Evolutionary conservation across 179 eudicot genomes (phyloP), one percentile per base, ranked within the genome.

Genomic region (Carnegiea gigantea): DNA sequence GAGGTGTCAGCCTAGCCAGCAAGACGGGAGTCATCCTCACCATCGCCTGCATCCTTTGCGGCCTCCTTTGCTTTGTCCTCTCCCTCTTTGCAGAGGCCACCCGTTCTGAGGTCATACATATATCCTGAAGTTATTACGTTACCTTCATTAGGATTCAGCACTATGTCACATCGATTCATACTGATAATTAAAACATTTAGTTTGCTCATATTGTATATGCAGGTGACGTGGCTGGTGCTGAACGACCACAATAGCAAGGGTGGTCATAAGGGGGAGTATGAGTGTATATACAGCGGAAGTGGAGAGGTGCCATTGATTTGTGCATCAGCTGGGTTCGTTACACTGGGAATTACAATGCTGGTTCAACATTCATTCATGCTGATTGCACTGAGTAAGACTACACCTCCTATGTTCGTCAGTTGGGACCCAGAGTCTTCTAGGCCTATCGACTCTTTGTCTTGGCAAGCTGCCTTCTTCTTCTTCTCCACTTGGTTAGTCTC

Each of bases 391-490:
- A 89, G 86, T 23, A 89, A 90, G 82, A 87, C 98, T 24, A 78
- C 87, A 0, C 90, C 95, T 18, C 89, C 91, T 1, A 73, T 85
- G 5, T 86, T 78, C 4, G 85, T 91, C 14, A 82, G 86, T 53
- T 94, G 92, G 94, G 94, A 94, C 73, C 91, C 91, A 11, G 79
- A 89, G 10, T 73, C 84, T 43, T 88, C 90, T 15, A 73, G 28
- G 70, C 84, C 87, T 81, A 84, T 90, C 83, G 88, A 86, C 70
- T 33, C 84, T 15, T 91, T 95, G 54, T 82, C 97, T 1, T 90
- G 93, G 89, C 98, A 92, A 87, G 99, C 98, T 75, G 94, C 87
- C 6, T 87, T 90, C 77, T 92, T 95, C 91, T 95, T 95, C 86
- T 48, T 92, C 23, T 70, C 97, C 44, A 94, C 99, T 67, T 95